A percentile compares a stretch with the other conserved stretches of the same genome.
These are phyloP conservation scores for Scedosporium minutisporum DNA, from an alignment of 2,329 filamentous ascomycete species.

Conservation along the genomic window DNA sequence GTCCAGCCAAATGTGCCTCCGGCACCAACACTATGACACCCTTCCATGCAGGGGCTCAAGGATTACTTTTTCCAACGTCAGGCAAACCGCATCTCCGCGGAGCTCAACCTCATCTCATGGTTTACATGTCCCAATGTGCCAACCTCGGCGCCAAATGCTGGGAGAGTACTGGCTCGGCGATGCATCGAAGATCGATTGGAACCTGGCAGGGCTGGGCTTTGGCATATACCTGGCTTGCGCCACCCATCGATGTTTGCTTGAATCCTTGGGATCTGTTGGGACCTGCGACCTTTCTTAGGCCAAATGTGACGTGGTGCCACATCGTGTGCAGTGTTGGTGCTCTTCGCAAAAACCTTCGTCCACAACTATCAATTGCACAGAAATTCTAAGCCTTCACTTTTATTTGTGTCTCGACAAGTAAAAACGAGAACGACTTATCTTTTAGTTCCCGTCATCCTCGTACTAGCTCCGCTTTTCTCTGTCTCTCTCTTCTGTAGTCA, in stretches of 20 bases:
- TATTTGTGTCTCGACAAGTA: neutral
- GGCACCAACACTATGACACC: neutral
- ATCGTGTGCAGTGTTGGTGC: neutral
- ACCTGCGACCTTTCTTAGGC: neutral
- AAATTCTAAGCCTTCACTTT: neutral
- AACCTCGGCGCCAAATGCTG: neutral
- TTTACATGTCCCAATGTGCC: neutral
- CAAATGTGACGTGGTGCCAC: neutral
- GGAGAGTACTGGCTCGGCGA: neutral
- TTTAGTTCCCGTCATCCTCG: too few relatives aligned
- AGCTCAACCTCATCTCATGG: neutral
- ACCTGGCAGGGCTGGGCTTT: neutral
- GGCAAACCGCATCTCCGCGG: neutral
- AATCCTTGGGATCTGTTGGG: neutral
- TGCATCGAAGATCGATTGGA: neutral
- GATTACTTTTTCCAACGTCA: neutral
- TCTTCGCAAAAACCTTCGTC: neutral
- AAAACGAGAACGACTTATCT: neutral
- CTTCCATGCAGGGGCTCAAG: neutral
- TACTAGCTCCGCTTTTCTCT: too few relatives aligned
- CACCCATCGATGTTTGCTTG: neutral
- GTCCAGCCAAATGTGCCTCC: too few relatives aligned
- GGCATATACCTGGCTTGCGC: neutral
- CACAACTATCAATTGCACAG: neutral
- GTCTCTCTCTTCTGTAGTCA: too few relatives aligned